phyloP scores from a whole-genome alignment of 441 rosid species.

The Erodium texanum region DNA sequence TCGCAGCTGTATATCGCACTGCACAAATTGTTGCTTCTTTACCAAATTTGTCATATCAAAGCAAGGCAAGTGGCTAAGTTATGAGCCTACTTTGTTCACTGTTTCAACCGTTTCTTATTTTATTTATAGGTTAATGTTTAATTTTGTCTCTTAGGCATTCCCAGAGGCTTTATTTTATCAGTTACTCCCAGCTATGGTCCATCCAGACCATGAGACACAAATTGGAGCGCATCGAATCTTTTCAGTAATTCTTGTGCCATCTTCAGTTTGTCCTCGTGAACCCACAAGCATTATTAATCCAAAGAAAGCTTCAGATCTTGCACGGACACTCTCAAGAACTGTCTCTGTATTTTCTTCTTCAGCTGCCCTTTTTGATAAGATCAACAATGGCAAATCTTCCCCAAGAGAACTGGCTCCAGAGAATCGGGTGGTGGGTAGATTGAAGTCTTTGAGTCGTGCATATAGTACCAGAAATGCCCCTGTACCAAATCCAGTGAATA shows the following conservation, averaged over 20 bases:
- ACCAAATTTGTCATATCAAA: constrained; percentile 70
- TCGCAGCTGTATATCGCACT: constrained; percentile 73
- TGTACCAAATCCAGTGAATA: constrained; percentile 21
- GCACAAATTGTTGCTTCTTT: constrained; percentile 79
- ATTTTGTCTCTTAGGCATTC: constrained; percentile 49
- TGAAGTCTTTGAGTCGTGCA: constrained; percentile 61
- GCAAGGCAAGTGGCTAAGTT: constrained; percentile 46
- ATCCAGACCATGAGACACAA: constrained; percentile 68
- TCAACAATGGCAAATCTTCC: constrained; percentile 45
- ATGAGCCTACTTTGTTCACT: constrained; percentile 8
- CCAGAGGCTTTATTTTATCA: constrained; percentile 84
- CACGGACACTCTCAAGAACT: constrained; percentile 77
- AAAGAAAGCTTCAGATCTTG: constrained; percentile 43
- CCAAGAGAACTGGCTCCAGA: constrained; percentile 20
- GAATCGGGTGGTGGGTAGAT: constrained; percentile 40
- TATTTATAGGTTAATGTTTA: constrained; percentile 7
- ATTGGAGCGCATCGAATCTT: constrained; percentile 76
- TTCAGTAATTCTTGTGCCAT: constrained; percentile 83
- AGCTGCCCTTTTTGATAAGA: constrained; percentile 92
- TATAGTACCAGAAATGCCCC: constrained; percentile 35
- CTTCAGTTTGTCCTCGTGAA: constrained; percentile 65
- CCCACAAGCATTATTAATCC: constrained; percentile 31
- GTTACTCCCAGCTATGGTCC: constrained; percentile 76
- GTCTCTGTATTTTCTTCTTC: constrained; percentile 99
- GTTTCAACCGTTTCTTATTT: background rate